Conservation (phyloP, 2,329 filamentous ascomycete species). For the Colletotrichum australisinense region DNA sequence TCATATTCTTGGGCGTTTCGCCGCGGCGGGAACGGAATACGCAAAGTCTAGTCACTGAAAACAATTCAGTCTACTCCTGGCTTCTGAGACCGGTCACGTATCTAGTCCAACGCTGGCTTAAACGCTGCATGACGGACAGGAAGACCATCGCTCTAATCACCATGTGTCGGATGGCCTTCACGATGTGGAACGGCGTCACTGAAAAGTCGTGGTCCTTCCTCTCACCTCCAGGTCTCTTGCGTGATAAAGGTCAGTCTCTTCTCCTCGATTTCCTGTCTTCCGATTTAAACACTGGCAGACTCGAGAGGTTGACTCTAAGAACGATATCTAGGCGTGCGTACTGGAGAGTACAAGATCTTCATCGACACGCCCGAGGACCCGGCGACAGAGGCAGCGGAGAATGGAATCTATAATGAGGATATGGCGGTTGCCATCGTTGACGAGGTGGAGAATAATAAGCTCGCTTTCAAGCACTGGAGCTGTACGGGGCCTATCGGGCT, state of each 20-base stretch:
- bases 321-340: background rate
- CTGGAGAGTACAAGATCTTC: background rate
- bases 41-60: background rate
- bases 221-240: background rate
- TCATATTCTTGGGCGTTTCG: too few relatives aligned
- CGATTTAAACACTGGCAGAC: background rate
- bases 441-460: background rate
- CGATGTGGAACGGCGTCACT: slow-evolving; percentile 12
- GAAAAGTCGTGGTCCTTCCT: slow-evolving; percentile 5
- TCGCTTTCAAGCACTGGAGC: slow-evolving; percentile 6
- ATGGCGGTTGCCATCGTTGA: slow-evolving; percentile 11
- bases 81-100: background rate
- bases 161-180: background rate
- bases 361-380: background rate
- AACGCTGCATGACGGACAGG: background rate
- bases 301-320: background rate
- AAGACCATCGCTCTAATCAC: background rate
- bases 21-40: background rate
- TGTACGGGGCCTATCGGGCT: background rate
- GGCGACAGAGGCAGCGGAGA: background rate
- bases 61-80: background rate
- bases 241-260: slow-evolving; percentile 10
- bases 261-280: too few relatives aligned
- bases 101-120: background rate
- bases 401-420: slow-evolving; percentile 6